Evolutionary conservation across 2,329 filamentous ascomycete genomes (phyloP).

Genomic region (Colletotrichum cuscutae): DNA sequence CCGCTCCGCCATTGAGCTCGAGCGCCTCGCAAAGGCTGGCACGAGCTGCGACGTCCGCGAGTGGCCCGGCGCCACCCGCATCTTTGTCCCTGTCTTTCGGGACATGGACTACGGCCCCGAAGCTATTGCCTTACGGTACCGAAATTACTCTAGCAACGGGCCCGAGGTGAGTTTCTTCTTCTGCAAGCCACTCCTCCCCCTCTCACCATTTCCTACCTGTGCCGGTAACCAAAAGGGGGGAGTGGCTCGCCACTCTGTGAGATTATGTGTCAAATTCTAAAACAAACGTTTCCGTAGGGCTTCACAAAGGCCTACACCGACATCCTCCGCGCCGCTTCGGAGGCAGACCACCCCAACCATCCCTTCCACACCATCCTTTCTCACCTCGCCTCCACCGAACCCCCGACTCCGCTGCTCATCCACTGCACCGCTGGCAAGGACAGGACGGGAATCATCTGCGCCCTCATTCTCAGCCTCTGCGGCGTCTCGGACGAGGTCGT

Average conservation of each 20-base stretch:
- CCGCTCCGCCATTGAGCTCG: constrained; percentile 70
- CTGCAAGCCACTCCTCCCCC: too few species aligned
- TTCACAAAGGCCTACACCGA: constrained; percentile 72
- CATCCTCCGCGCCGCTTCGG: constrained; percentile 65
- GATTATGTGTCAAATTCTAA: background rate
- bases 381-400: constrained; percentile 59
- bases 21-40: constrained; percentile 44
- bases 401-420: constrained; percentile 65
- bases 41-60: constrained; percentile 41
- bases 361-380: constrained; percentile 64
- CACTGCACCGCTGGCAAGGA: constrained; percentile 86
- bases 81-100: constrained; percentile 73
- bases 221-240: too few species aligned
- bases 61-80: constrained; percentile 54
- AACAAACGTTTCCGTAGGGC: constrained; percentile 48
- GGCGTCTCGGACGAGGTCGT: constrained; percentile 68
- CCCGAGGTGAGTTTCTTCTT: constrained; percentile 41
- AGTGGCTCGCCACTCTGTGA: too few species aligned
- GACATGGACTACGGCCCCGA: constrained; percentile 71
- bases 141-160: constrained; percentile 67
- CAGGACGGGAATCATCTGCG: constrained; percentile 76
- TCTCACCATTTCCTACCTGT: background rate
- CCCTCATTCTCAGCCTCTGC: constrained; percentile 71
- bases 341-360: constrained; percentile 28
- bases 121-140: constrained; percentile 68